A percentile compares a stretch with the other conserved stretches of the same genome.
phyloP scores from a whole-genome alignment of 108 stramenopile species.

The Pelagomonas calceolata region DNA sequence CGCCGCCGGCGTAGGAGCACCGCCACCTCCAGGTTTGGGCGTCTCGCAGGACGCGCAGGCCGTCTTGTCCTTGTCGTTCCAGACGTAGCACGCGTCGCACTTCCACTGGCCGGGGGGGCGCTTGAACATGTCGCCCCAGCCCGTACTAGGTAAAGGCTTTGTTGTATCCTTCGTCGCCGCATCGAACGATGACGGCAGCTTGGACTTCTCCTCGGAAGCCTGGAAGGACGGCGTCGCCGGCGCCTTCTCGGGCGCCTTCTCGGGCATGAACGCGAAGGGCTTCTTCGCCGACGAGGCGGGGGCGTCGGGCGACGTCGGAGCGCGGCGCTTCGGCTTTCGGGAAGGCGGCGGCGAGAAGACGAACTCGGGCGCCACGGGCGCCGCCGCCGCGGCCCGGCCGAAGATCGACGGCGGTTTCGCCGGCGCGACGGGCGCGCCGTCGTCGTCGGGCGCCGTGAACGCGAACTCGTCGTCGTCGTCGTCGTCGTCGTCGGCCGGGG shows the following conservation, averaged over 20 bases:
- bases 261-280: neutral
- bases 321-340: neutral
- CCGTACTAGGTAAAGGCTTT: slow-evolving; percentile 4
- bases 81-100: slow-evolving; percentile 27
- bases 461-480: neutral
- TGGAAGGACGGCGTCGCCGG: neutral
- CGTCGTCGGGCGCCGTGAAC: neutral
- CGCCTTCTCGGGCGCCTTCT: neutral
- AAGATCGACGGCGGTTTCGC: neutral
- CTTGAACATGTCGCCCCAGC: slow-evolving; percentile 35
- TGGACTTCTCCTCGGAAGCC: too few relatives aligned
- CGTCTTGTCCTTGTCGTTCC: slow-evolving; percentile 16
- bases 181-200: too few relatives aligned
- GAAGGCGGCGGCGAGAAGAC: neutral
- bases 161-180: slow-evolving; percentile 5
- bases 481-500: neutral
- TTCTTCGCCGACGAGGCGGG: neutral
- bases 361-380: neutral
- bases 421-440: neutral
- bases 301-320: neutral
- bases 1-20: neutral
- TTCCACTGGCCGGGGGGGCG: slow-evolving; percentile 43
- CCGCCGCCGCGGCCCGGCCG: neutral
- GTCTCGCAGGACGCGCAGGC: slow-evolving; percentile 36
- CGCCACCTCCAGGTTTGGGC: slow-evolving; percentile 8